Conservation (phyloP, 73 alveolate genomes). For the Blepharisma stoltei region DNA sequence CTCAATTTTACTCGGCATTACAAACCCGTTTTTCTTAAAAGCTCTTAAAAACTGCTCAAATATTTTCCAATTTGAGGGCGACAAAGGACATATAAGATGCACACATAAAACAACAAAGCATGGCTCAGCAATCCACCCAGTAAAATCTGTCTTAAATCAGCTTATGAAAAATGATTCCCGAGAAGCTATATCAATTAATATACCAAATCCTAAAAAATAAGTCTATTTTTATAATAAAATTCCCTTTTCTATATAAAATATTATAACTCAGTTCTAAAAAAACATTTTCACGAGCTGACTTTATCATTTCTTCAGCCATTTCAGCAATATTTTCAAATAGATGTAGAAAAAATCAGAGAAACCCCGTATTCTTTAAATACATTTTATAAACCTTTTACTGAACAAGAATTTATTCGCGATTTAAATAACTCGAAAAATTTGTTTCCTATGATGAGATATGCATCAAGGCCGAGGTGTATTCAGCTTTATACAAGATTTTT, state of each 20-base stretch:
- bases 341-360: not conserved
- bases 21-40: slow-evolving; percentile 30
- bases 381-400: not conserved
- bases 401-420: not conserved
- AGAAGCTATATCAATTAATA: slow-evolving; percentile 19
- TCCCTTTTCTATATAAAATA: too few species aligned
- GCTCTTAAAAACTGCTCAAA: slow-evolving; percentile 17
- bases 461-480: not conserved
- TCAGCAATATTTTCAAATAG: slow-evolving; percentile 15
- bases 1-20: slow-evolving; percentile 10
- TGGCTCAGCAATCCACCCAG: not conserved
- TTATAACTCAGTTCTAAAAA: not conserved
- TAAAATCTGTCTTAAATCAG: not conserved
- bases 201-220: too few species aligned
- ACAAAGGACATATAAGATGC: not conserved
- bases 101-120: not conserved
- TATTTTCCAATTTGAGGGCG: not conserved
- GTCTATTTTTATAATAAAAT: too few species aligned
- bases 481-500: not conserved
- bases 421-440: not conserved
- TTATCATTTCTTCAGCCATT: slow-evolving; percentile 21
- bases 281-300: not conserved
- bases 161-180: not conserved
- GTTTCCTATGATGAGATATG: not conserved
- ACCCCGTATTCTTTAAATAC: not conserved